These are phyloP conservation scores for Rhodotorula sp. DNA, from an alignment of 1,284 basidiomycete species.

Conservation along the genomic window DNA sequence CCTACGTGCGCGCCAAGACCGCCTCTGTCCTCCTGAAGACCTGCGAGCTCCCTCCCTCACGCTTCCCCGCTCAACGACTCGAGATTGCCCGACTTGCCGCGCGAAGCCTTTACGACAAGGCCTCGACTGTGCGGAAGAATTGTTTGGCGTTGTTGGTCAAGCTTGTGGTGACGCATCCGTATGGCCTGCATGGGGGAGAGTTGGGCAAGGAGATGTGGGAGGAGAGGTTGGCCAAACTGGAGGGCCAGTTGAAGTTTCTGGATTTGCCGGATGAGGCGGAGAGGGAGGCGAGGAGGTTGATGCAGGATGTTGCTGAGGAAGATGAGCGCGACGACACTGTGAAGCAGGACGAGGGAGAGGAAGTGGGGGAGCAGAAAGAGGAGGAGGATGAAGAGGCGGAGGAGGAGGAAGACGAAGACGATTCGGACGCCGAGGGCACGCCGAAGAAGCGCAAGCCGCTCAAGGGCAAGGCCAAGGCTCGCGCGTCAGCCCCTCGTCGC, in stretches of 20 bases:
- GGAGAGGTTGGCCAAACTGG: conserved; percentile 60
- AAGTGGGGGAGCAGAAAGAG: conserved; percentile 49
- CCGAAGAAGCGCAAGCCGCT: conserved; percentile 41
- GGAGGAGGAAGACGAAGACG: conserved; percentile 44
- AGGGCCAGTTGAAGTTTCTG: conserved; percentile 59
- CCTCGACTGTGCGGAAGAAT: conserved; percentile 78
- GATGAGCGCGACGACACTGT: conserved; percentile 45
- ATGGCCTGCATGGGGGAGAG: conserved; percentile 81
- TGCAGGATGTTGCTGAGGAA: conserved; percentile 50
- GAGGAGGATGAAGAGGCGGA: conserved; percentile 53
- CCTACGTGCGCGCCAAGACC: conserved; percentile 87
- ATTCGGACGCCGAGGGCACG: conserved; percentile 43
- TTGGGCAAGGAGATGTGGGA: conserved; percentile 74
- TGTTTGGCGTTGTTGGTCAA: conserved; percentile 75
- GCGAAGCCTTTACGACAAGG: conserved; percentile 85
- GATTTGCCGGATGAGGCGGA: conserved; percentile 56
- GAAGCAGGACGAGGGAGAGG: conserved; percentile 39
- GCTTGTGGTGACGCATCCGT: conserved; percentile 86
- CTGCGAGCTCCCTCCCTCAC: conserved; percentile 63
- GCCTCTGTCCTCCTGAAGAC: conserved; percentile 71
- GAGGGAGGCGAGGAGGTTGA: conserved; percentile 46
- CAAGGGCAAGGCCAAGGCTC: conserved; percentile 6
- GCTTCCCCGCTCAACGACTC: conserved; percentile 85
- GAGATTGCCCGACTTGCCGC: conserved; percentile 73
- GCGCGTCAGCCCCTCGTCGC: conserved; percentile 8